A percentile compares a stretch with the other conserved stretches of the same genome.
Evolutionary conservation across 2,329 filamentous ascomycete species (phyloP).

Genomic region (Rachicladosporium sp.): DNA sequence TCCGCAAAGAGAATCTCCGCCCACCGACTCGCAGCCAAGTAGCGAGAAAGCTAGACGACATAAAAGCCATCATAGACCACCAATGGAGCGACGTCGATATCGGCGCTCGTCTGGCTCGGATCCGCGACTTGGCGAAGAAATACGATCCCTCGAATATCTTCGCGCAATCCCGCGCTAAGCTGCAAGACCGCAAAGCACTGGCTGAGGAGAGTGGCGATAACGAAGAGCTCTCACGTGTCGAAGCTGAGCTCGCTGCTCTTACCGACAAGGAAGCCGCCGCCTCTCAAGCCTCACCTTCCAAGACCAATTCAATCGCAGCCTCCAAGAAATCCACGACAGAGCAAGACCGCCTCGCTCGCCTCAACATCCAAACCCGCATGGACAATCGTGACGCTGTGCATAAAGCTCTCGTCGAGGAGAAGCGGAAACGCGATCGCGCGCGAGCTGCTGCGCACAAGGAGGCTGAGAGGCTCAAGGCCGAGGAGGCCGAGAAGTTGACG

Average conservation of each 20-base stretch:
- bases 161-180: constrained; percentile 53
- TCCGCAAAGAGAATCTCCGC: constrained; percentile 57
- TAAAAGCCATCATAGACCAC: constrained; percentile 67
- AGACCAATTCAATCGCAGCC: constrained; percentile 14
- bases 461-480: constrained; percentile 25
- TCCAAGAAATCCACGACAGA: constrained; percentile 44
- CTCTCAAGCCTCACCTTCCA: constrained; percentile 37
- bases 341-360: constrained; percentile 68
- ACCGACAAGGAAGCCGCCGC: constrained; percentile 42
- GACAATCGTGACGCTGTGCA: constrained; percentile 55
- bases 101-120: constrained; percentile 61
- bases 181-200: constrained; percentile 53
- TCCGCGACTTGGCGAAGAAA: constrained; percentile 51
- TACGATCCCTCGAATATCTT: constrained; percentile 42
- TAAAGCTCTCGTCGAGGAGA: constrained; percentile 74
- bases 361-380: constrained; percentile 69
- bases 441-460: constrained; percentile 45
- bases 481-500: constrained; percentile 37
- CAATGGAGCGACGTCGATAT: constrained; percentile 76
- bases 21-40: constrained; percentile 63
- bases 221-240: constrained; percentile 37
- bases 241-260: constrained; percentile 40
- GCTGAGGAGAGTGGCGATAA: constrained; percentile 54
- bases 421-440: constrained; percentile 25
- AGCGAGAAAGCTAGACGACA: constrained; percentile 61